phyloP scores from a whole-genome alignment of 1,139 yeast species.

The Candida pseudocylindracea region DNA sequence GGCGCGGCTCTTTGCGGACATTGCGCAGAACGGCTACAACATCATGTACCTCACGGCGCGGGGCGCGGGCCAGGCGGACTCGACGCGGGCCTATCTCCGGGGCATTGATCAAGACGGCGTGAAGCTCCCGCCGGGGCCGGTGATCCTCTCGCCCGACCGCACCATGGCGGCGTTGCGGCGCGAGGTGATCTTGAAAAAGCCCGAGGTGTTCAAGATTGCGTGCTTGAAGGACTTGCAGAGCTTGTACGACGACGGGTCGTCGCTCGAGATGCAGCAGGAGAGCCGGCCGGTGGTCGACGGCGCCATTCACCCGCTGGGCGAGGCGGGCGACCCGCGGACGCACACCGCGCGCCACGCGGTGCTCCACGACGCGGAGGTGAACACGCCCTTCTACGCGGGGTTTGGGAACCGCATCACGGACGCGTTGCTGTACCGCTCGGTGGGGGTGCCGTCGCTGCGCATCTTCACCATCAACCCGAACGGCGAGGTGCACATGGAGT shows the following conservation, averaged over 20 bases:
- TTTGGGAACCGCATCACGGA: constrained; percentile 96
- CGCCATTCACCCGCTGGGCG: background rate
- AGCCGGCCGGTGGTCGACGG: too few relatives aligned
- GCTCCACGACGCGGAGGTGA: constrained; percentile 9
- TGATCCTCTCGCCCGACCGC: constrained; percentile 84
- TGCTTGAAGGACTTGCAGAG: constrained; percentile 73
- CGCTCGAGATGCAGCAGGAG: background rate
- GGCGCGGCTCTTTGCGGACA: constrained; percentile 74
- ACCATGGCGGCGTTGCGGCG: constrained; percentile 88
- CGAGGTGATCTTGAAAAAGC: constrained; percentile 84
- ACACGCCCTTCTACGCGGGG: constrained; percentile 88
- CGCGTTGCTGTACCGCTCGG: constrained; percentile 86
- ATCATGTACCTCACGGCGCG: constrained; percentile 87
- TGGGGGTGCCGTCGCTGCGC: constrained; percentile 83
- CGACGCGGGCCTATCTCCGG: constrained; percentile 64
- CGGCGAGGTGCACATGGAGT: constrained; percentile 95
- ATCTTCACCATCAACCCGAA: constrained; percentile 92
- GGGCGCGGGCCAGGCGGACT: constrained; percentile 89
- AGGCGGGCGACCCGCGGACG: constrained; percentile 1
- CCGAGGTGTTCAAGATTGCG: constrained; percentile 96
- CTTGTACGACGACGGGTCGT: constrained; percentile 14
- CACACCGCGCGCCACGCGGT: too few relatives aligned
- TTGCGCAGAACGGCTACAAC: constrained; percentile 71
- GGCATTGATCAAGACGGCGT: constrained; percentile 59
- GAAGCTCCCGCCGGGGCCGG: constrained; percentile 77